Conservation (phyloP, 2,329 filamentous ascomycete species). For the Hymenoscyphus fructigenus region DNA sequence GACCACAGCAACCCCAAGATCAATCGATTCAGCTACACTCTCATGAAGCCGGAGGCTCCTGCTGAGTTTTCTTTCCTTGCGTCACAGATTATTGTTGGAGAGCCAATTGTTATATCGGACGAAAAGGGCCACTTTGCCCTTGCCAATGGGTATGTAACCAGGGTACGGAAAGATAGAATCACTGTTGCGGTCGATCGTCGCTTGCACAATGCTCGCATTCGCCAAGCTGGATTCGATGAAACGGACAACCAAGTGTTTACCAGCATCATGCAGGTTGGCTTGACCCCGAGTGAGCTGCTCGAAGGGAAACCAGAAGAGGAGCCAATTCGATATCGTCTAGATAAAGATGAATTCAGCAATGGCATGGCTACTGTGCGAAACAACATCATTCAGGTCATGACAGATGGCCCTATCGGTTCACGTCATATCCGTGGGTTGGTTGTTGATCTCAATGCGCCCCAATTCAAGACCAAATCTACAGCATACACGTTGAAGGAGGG, state of each 20-base stretch:
- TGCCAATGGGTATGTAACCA: constrained; percentile 85
- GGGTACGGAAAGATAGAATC: constrained; percentile 72
- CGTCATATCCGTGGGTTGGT: constrained; percentile 75
- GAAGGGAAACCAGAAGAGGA: constrained; percentile 54
- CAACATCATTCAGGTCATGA: constrained; percentile 91
- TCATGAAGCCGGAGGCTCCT: constrained; percentile 66
- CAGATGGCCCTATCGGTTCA: constrained; percentile 69
- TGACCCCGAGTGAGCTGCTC: constrained; percentile 44
- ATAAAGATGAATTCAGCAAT: constrained; percentile 98
- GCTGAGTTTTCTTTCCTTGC: constrained; percentile 81
- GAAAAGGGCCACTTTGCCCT: constrained; percentile 94
- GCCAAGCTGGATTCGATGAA: constrained; percentile 73
- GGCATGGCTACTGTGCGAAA: constrained; percentile 94
- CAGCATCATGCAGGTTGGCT: constrained; percentile 86
- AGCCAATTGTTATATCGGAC: constrained; percentile 95
- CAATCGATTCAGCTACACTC: constrained; percentile 85
- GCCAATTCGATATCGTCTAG: constrained; percentile 74
- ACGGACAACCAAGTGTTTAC: constrained; percentile 79
- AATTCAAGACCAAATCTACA: constrained; percentile 67
- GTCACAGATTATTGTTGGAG: constrained; percentile 81
- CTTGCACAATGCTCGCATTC: constrained; percentile 80
- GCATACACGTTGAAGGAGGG: constrained; percentile 62
- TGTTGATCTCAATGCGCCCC: constrained; percentile 71
- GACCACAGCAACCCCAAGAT: constrained; percentile 74
- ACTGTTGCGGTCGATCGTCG: constrained; percentile 87